Base-by-base conservation (phyloP, 192 early-diverging fungal species). In the Pilaira anomala region DNA sequence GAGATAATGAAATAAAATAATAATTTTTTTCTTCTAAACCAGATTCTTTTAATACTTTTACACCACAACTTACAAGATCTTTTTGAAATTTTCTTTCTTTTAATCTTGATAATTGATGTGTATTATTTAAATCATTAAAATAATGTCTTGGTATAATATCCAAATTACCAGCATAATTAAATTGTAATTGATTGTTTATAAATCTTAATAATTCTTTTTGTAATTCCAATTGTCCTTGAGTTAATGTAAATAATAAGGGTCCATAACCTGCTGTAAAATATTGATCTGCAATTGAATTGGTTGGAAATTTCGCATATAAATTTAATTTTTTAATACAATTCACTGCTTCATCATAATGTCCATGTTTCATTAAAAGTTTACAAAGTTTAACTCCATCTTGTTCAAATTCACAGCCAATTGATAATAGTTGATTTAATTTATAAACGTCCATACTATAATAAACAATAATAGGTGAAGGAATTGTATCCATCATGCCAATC, bases 21-120 rank as follows among this genome's bases (percentile, higher is more conserved):
- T 45, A 68, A 3, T 68, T 40, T 7, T 42, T 18, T 22, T 54
- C 21, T 48, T 46, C 22, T 14, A 58, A 2, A 0, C 56, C 56
- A 40, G 33, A 39, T 2, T 64, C 57, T 16, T 68, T 46, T 3
- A 68, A 49, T 19, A 74, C 26, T 19, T 54, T 63, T 45, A 52
- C 48, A 7, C 57, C 60, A 36, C 61, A 68, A 26, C 24, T 60
- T 6, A 68, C 56, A n/a, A 74, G 51, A 19, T 68, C 67, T 24
- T 68, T 74, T 60, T 74, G 72, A 18, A 65, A 61, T 14, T 58
- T 56, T 44, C 72, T 18, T 42, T 74, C 72, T 16, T 57, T 51
- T 14, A 74, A 18, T 11, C 60, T 48, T 3, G 28, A 19, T 11
- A 68, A 26, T 12, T 63, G 66, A 19, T 42, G 51, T 41, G 49